Conservation (phyloP, 345 rosid species). For the Salix suchowensis region DNA sequence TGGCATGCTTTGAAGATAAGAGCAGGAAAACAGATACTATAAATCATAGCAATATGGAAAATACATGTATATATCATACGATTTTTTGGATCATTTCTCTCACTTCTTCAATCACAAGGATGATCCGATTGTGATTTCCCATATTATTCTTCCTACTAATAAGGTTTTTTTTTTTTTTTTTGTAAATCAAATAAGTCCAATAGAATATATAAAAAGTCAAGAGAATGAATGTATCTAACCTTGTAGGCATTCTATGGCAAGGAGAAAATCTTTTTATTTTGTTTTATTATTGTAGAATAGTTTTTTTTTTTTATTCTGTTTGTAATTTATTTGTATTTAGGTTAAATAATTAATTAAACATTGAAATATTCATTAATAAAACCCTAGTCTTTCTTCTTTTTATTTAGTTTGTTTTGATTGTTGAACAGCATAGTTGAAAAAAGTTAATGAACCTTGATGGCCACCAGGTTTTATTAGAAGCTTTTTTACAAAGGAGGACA, state of each 20-base stretch:
- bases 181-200: background rate
- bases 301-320: too few relatives aligned
- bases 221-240: slow-evolving; percentile 34
- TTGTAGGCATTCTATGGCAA: slow-evolving; percentile 85
- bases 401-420: too few relatives aligned
- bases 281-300: too few relatives aligned
- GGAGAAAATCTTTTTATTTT: background rate
- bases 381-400: too few relatives aligned
- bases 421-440: too few relatives aligned
- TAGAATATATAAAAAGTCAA: background rate
- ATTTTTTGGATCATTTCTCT: slow-evolving; percentile 63
- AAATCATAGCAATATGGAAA: background rate
- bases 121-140: background rate
- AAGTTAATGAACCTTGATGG: too few relatives aligned
- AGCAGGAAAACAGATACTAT: background rate
- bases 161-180: too few relatives aligned
- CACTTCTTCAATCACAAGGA: slow-evolving; percentile 67
- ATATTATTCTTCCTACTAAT: background rate
- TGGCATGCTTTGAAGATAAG: background rate
- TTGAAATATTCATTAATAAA: too few relatives aligned
- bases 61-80: slow-evolving; percentile 19
- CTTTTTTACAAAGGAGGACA: too few relatives aligned
- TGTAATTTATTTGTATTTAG: too few relatives aligned
- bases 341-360: too few relatives aligned
- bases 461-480: too few relatives aligned